A percentile compares a stretch with the other conserved stretches of the same genome.
These are phyloP conservation scores for Suhomyces terraborum DNA, from an alignment of 1,139 yeast genomes.

Conservation along the genomic window DNA sequence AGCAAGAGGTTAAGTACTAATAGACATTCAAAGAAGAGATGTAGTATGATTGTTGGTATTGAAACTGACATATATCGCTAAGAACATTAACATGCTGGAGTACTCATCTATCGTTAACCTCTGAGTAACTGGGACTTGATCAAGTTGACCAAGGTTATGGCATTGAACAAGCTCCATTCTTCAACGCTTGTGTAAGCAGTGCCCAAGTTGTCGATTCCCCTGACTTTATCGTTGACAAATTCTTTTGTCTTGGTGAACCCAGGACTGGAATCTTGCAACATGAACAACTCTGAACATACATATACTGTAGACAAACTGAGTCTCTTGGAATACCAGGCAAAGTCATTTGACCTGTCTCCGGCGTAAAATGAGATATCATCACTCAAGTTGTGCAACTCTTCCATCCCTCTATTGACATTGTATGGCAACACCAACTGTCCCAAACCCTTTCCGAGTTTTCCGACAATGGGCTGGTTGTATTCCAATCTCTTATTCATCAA, in stretches of 20 bases:
- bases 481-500: slow-evolving; percentile 62
- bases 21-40: background rate
- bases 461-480: slow-evolving; percentile 58
- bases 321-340: slow-evolving; percentile 92
- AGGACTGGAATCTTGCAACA: slow-evolving; percentile 73
- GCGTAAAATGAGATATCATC: slow-evolving; percentile 84
- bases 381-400: slow-evolving; percentile 70
- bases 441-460: slow-evolving; percentile 50
- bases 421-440: slow-evolving; percentile 57
- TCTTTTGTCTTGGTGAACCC: slow-evolving; percentile 57
- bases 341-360: slow-evolving; percentile 81
- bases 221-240: slow-evolving; percentile 64
- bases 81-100: background rate
- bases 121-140: slow-evolving; percentile 68
- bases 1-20: slow-evolving; percentile 9
- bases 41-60: background rate
- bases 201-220: slow-evolving; percentile 57
- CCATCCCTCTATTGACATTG: slow-evolving; percentile 51
- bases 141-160: slow-evolving; percentile 65
- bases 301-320: slow-evolving; percentile 68
- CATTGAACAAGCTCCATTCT: slow-evolving; percentile 77
- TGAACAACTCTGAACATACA: slow-evolving; percentile 73
- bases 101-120: slow-evolving; percentile 40
- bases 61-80: background rate
- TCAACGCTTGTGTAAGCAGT: slow-evolving; percentile 61